Evolutionary conservation across 2,329 filamentous ascomycete species (phyloP), one percentile per base, ranked within the genome.

Genomic region (Phialemonium atrogriseum): DNA sequence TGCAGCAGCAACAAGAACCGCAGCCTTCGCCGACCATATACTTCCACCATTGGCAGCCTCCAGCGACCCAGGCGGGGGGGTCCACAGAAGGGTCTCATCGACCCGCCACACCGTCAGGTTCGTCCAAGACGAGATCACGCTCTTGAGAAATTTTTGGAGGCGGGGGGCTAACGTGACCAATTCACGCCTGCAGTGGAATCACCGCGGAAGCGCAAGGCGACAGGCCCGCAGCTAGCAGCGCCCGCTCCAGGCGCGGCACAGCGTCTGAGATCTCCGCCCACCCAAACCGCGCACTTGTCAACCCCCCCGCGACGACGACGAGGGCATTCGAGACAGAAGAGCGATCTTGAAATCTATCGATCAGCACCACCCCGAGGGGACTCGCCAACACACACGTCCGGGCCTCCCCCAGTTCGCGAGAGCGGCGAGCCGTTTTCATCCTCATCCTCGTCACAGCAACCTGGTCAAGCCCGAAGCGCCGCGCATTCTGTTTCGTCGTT

Each of bases 41-140:
- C 56, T 94, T 94, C 54, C 85, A 94, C 51, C 85, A 94, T 52
- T 94, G 87, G 86, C 83, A 89, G 37, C 87, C 87, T 27, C 87
- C 87, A 10, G 72, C 68, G 14, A 72, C 76, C 40, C 71, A 83
- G 56, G 64, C 67, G 41, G 68, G n/a, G n/a, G n/a, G n/a, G n/a
- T n/a, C n/a, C n/a, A n/a, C n/a, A n/a, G n/a, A n/a, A n/a, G n/a
- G n/a, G n/a, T n/a, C 71, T 35, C 75, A 77, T 47, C 78, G 82
- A 52, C 80, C 82, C 38, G 73, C 73, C 48, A 82, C 81, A 40
- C 80, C 84, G 49, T 80, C 82, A 62, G 78, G 80, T 75, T 80
- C 75, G 77, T 76, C 66, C 56, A 72, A 62, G 52, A 57, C 55
- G 50, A 70, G 68, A 57, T 61, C 44, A 39, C 54, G 52, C 44